Evolutionary conservation across 345 rosid species (phyloP), one percentile per base, ranked within the genome.

Genomic region (Tarenaya hassleriana): DNA sequence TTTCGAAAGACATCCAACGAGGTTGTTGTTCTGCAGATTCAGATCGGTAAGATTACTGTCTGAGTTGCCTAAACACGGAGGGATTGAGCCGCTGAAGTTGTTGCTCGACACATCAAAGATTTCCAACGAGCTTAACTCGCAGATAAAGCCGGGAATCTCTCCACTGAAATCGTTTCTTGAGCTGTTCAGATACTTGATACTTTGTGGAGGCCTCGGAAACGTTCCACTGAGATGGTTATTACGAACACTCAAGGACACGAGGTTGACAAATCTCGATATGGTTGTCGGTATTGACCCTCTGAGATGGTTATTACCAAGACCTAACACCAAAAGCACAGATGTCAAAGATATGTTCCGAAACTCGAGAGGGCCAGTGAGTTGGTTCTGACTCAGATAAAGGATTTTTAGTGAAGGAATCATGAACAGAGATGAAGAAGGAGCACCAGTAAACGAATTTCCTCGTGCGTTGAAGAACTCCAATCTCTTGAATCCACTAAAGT

Each of bases 41-140:
- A 73, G 10, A 0, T 9, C 19, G 1, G 6, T n/a, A 0, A 58
- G 15, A 11, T 38, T 7, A 9, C 3, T 21, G 31, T n/a, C 10
- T 5, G 40, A 17, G 0, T 56, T 11, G 5, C 45, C 11, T 7
- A 67, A 21, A 51, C 79, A 67, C 20, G 16, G 5, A 13, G 76
- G 84, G 15, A 81, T 49, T 0, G 1, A 1, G 16, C 76, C 76
- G 9, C 0, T 48, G 56, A 81, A 61, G 3, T 11, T 31, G 49
- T 81, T 81, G 39, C 41, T 21, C 0, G 88, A 81, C 43, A 74
- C 3, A 45, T 74, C 73, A 29, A 81, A 69, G 9, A 67, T 58
- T 49, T 7, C 0, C 1, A 78, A 62, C 34, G 0, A 0, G 3
- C 0, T 1, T 1, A 46, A 34, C 16, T 13, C 65, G 76, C 82